Evolutionary conservation across 306 rosid species (phyloP), one percentile per base, ranked within the genome.

Genomic region (Vigna angularis): DNA sequence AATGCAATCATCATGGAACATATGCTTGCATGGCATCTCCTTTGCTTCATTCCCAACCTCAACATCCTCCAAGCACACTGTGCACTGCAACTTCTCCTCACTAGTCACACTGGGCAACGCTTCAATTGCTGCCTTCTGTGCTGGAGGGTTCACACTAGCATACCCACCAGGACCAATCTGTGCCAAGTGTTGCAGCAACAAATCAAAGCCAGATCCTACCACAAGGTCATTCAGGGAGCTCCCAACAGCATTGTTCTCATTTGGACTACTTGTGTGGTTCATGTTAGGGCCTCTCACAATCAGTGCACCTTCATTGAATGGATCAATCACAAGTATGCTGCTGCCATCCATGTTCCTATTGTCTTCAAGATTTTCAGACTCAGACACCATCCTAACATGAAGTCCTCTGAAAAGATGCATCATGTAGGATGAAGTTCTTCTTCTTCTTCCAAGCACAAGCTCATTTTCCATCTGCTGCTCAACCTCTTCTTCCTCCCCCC

Each of bases 21-120:
- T 91, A 79, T 91, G 97, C 82, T 81, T 86, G 57, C 98, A 93
- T n/a, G 97, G 97, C 93, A 93, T 93, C 80, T 91, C 90, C 69
- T 85, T 91, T 13, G 89, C 95, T 51, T 89, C 88, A 66, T 36
- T 69, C 14, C 91, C 88, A 59, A 72, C 49, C 80, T 88, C 93
- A 71, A 90, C 76, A 72, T 91, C 98, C 77, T 93, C 98, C 86
- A 93, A 86, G 76, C 98, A 93, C 53, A 93, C 86, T 0, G 88
- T 82, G 66, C 95, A 91, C 77, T 85, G 94, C 74, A 87, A 57
- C 40, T 74, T 79, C 48, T 87, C 97, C 79, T 73, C 80, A 72
- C 68, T 82, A 0, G 48, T 77, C 86, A 91, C 91, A 9, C 66
- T 73, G 62, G 91, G 91, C 80, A 93, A 81, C 38, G 84, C 91